Conservation (phyloP, 1,284 basidiomycete genomes). For the Phellopilus nigrolimitatus region DNA sequence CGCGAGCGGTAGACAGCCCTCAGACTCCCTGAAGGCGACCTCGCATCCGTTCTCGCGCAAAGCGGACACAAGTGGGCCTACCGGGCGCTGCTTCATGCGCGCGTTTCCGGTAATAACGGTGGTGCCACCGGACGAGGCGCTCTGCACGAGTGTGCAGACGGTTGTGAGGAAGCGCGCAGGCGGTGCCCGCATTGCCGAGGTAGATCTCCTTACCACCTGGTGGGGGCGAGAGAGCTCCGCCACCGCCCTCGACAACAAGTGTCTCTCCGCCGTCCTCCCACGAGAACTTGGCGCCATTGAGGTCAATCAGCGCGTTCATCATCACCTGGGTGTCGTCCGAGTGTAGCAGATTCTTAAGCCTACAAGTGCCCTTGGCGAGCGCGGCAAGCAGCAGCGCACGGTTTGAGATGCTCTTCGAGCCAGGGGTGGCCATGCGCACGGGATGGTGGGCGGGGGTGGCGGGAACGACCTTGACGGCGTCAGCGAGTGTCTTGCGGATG, state of each 20-base stretch:
- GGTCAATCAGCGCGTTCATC: slow-evolving; percentile 89
- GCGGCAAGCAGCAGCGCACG: slow-evolving; percentile 93
- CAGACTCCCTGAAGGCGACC: slow-evolving; percentile 75
- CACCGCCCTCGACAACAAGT: slow-evolving; percentile 86
- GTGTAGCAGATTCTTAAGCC: slow-evolving; percentile 87
- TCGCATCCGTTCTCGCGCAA: slow-evolving; percentile 77
- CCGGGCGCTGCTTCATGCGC: slow-evolving; percentile 96
- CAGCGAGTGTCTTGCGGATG: slow-evolving; percentile 77
- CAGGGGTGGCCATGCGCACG: slow-evolving; percentile 87
- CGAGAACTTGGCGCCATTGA: slow-evolving; percentile 82
- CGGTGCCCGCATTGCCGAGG: slow-evolving; percentile 96
- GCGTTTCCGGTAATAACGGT: slow-evolving; percentile 96
- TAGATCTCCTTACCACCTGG: slow-evolving; percentile 83
- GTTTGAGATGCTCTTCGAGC: slow-evolving; percentile 97
- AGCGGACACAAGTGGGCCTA: slow-evolving; percentile 94
- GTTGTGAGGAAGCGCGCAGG: slow-evolving; percentile 97
- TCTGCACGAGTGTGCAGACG: slow-evolving; percentile 82
- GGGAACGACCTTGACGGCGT: slow-evolving; percentile 71
- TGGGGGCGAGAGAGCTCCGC: slow-evolving; percentile 77
- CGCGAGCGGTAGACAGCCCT: slow-evolving; percentile 86
- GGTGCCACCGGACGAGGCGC: slow-evolving; percentile 34
- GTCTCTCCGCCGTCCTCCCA: slow-evolving; percentile 97
- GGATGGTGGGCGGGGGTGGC: slow-evolving; percentile 62
- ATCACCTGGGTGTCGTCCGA: slow-evolving; percentile 99
- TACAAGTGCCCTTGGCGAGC: slow-evolving; percentile 83